These are phyloP conservation scores for Phalaenopsis hybrid DNA, from an alignment of 116 monocot species.

Conservation along the genomic window DNA sequence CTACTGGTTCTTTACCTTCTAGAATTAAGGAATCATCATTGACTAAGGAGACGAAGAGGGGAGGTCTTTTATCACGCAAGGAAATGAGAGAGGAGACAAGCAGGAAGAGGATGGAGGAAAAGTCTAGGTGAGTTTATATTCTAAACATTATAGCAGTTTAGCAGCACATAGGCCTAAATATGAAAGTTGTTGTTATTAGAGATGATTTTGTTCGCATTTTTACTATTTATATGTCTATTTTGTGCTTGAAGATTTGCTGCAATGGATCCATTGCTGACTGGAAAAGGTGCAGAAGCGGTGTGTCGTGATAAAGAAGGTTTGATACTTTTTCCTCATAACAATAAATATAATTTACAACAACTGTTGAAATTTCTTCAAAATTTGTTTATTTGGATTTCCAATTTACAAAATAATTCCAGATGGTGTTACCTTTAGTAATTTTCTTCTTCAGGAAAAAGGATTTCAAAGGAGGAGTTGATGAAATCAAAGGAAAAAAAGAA, in stretches of 20 bases:
- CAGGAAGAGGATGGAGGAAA: conserved; percentile 54
- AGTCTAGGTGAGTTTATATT: conserved; percentile 31
- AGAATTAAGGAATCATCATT: conserved; percentile 9
- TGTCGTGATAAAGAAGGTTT: conserved; percentile 66
- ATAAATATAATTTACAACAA: neutral
- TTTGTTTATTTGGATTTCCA: conserved; percentile 8
- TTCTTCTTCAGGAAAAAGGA: conserved; percentile 40
- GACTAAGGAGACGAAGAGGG: conserved; percentile 24
- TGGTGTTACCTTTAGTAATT: neutral
- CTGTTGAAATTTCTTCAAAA: neutral
- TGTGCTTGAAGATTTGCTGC: conserved; percentile 47
- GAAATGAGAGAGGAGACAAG: conserved; percentile 61
- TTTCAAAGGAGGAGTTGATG: conserved; percentile 60
- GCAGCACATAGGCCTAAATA: neutral
- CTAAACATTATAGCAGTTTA: neutral
- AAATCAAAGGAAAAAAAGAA: conserved; percentile 69
- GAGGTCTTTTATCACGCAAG: conserved; percentile 47
- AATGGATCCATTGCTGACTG: conserved; percentile 52
- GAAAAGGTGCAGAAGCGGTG: conserved; percentile 66
- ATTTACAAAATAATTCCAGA: neutral
- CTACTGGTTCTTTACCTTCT: neutral
- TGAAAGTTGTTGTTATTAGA: neutral
- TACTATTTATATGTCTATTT: neutral
- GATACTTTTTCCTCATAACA: neutral
- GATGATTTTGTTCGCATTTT: neutral